Evolutionary conservation across 495 filamentous ascomycete genomes (phyloP).

Genomic region (Neurospora discreta): DNA sequence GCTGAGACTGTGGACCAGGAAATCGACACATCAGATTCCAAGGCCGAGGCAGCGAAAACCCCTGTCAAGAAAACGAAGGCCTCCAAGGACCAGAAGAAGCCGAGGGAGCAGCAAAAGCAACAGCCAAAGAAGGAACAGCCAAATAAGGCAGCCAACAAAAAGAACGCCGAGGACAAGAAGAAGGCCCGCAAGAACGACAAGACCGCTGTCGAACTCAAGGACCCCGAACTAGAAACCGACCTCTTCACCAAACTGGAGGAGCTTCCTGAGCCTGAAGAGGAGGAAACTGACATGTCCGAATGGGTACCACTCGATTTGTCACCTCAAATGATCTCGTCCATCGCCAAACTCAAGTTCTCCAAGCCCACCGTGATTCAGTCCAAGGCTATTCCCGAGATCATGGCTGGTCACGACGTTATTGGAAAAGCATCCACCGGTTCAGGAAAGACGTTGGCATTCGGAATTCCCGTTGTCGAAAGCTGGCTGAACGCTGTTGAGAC

Average conservation of each 20-base stretch:
- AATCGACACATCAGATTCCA: not conserved
- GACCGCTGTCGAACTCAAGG: not conserved
- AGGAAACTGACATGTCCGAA: slow-evolving; percentile 52
- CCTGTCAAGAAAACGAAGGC: slow-evolving; percentile 3
- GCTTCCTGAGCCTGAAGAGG: slow-evolving; percentile 31
- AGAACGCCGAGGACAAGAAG: slow-evolving; percentile 16
- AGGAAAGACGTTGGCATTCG: slow-evolving; percentile 76
- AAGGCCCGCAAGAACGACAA: slow-evolving; percentile 14
- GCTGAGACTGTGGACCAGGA: not conserved
- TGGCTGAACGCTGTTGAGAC: slow-evolving; percentile 36
- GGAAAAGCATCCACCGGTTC: slow-evolving; percentile 77
- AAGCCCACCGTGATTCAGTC: slow-evolving; percentile 74
- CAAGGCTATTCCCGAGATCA: slow-evolving; percentile 65
- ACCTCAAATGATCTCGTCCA: slow-evolving; percentile 50
- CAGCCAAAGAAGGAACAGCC: slow-evolving; percentile 13
- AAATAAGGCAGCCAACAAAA: slow-evolving; percentile 10
- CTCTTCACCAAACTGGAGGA: slow-evolving; percentile 28
- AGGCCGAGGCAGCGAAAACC: slow-evolving; percentile 4
- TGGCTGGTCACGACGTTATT: slow-evolving; percentile 62
- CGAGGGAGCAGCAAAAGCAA: slow-evolving; percentile 13
- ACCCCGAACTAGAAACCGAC: slow-evolving; percentile 31
- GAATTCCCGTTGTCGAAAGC: slow-evolving; percentile 63
- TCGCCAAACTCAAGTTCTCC: slow-evolving; percentile 66
- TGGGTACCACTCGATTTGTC: slow-evolving; percentile 69
- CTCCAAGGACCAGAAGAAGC: slow-evolving; percentile 1